A percentile compares a stretch with the other conserved stretches of the same genome.
phyloP scores from a whole-genome alignment of 164 flowering plant genomes.

The Nelumbo lutea region DNA sequence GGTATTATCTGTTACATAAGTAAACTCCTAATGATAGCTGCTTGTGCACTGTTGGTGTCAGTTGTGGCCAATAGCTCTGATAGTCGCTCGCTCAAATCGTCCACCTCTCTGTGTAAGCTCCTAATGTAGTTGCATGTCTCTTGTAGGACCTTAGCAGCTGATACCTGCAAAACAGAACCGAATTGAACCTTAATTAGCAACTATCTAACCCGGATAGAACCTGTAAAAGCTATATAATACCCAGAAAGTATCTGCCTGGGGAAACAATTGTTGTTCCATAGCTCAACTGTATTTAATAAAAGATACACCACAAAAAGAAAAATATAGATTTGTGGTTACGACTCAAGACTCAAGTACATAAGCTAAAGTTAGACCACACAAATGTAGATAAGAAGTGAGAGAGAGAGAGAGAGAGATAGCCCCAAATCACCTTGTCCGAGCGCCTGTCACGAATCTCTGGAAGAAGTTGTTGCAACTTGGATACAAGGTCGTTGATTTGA shows the following conservation, averaged over 20 bases:
- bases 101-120: conserved; percentile 59
- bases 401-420: neutral
- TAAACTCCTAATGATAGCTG: conserved; percentile 63
- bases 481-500: conserved; percentile 52
- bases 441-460: conserved; percentile 49
- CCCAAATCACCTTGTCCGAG: conserved; percentile 40
- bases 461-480: conserved; percentile 53
- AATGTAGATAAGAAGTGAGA: neutral
- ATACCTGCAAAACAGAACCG: conserved; percentile 35
- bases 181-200: neutral
- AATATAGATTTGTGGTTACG: too few relatives aligned
- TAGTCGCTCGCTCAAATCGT: conserved; percentile 59
- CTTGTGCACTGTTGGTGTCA: conserved; percentile 58
- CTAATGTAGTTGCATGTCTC: conserved; percentile 78
- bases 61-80: conserved; percentile 54
- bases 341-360: too few relatives aligned
- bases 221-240: neutral
- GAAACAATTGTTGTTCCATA: neutral
- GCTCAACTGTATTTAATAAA: neutral
- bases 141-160: conserved; percentile 57
- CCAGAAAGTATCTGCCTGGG: neutral
- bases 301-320: too few relatives aligned
- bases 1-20: conserved; percentile 25
- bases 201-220: neutral
- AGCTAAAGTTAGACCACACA: neutral